Evolutionary conservation across 148 eudicot genomes (phyloP).

Genomic region (Silene latifolia): DNA sequence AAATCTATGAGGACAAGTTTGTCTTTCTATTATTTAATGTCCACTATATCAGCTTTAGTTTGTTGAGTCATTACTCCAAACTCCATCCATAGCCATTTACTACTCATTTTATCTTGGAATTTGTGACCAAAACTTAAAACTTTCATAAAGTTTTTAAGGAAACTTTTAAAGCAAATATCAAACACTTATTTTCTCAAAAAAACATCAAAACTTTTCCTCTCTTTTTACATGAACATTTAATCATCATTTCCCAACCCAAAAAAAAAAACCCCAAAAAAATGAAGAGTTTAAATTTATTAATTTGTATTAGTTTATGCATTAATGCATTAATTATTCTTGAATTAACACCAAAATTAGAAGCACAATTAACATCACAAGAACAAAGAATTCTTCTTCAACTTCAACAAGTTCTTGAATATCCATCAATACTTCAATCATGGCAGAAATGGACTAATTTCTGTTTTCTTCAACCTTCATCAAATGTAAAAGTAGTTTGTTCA

Average conservation of each 20-base stretch:
- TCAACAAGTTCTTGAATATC: conserved; percentile 69
- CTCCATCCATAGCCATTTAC: conserved; percentile 1
- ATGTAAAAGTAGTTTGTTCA: conserved; percentile 50
- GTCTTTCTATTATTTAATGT: conserved; percentile 14
- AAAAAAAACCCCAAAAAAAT: conserved; percentile 17
- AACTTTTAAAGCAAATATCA: not conserved
- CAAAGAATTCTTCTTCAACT: conserved; percentile 50
- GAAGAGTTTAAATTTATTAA: conserved; percentile 27
- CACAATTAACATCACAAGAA: conserved; percentile 55
- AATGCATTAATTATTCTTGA: conserved; percentile 25
- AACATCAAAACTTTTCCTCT: conserved; percentile 15
- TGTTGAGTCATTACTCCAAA: conserved; percentile 19
- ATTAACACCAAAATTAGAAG: conserved; percentile 29
- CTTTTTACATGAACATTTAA: conserved; percentile 13
- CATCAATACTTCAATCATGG: conserved; percentile 54
- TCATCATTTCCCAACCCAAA: too few species aligned
- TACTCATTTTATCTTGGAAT: not conserved
- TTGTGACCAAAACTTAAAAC: not conserved
- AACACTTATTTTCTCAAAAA: not conserved
- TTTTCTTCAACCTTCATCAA: conserved; percentile 41
- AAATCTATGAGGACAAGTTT: conserved; percentile 3
- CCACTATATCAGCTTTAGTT: conserved; percentile 8
- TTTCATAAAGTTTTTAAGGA: not conserved
- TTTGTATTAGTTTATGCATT: conserved; percentile 30
- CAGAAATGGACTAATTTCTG: conserved; percentile 74